Evolutionary conservation across 1,284 basidiomycete genomes (phyloP), one percentile per base, ranked within the genome.

Genomic region (Tilletiaria anomala): DNA sequence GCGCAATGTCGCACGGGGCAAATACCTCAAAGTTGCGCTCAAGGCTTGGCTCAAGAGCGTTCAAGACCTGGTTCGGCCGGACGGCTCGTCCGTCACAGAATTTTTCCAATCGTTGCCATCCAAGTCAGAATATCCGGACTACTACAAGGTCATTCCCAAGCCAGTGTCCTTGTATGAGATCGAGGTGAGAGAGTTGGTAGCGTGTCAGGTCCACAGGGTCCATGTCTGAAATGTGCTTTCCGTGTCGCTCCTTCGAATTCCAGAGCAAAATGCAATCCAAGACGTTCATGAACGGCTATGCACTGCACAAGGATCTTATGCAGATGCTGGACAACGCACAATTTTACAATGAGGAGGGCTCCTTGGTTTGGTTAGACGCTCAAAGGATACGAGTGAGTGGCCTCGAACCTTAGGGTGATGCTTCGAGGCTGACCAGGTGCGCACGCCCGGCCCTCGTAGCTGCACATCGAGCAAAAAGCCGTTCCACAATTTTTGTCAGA

Each of bases 321-420:
- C 47, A 49, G 19, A 66, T 66, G 61, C 51, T 63, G 35, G 50
- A 51, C 50, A 66, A 66, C 40, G 63, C 63, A 10, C 47, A 61
- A 43, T 50, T 49, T 32, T 66, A 51, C 47, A 61, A 63, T 32
- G 50, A 58, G 37, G 53, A 54, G 11, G 44, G 50, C 14, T 50
- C 53, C 14, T 33, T 39, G 3, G 45, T 63, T 17, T 62, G 57
- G 58, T 42, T 53, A 16, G 61, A 62, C 33, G 63, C 63, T 1
- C 46, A 53, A 8, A 53, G 49, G 31, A 53, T 65, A 3, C 42
- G 49, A 15, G 43, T 44, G 35, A 14, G 41, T 40, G 4, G 6
- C 17, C 8, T 32, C 39, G 11, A 14, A 14, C n/a, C 15, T 16
- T 14, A 26, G 5, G 12, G 1, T 14, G 4, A 15, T 35, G 14